Percentiles rank a stretch among this genome's conserved stretches.
Evolutionary conservation across 805 yeast species (phyloP).

Genomic region (Teunomyces pallodes): DNA sequence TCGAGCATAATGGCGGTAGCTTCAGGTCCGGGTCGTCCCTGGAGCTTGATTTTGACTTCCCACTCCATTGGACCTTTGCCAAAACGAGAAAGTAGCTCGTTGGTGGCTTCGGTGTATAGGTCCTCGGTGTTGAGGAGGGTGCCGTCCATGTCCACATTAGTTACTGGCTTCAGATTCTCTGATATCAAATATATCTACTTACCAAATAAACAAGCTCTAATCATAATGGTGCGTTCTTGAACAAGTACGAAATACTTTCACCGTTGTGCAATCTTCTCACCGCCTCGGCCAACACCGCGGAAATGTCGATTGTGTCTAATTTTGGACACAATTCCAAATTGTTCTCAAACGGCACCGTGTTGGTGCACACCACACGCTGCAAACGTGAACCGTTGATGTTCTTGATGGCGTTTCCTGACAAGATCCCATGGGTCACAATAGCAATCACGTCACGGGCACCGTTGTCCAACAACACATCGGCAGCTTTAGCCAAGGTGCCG

Average conservation of each 20-base stretch:
- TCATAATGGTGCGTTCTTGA: conserved; percentile 58
- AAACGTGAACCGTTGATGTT: conserved; percentile 68
- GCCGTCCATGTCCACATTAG: conserved; percentile 83
- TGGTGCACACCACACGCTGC: conserved; percentile 72
- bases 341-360: conserved; percentile 74
- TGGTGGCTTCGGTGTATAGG: conserved; percentile 76
- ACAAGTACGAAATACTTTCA: conserved; percentile 78
- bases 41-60: conserved; percentile 84
- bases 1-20: conserved; percentile 66
- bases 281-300: conserved; percentile 76
- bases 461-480: conserved; percentile 67
- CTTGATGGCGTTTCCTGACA: conserved; percentile 70
- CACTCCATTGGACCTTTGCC: conserved; percentile 83
- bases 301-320: conserved; percentile 66
- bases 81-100: conserved; percentile 60
- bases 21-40: conserved; percentile 86
- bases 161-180: no score
- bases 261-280: conserved; percentile 84
- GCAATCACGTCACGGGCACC: conserved; percentile 74
- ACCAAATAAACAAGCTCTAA: conserved; percentile 72
- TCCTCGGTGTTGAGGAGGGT: conserved; percentile 89
- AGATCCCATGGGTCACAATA: conserved; percentile 78
- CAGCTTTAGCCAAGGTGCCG: conserved; percentile 82
- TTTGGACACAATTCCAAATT: conserved; percentile 57
- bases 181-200: conserved; percentile 22